Evolutionary conservation across 1,284 basidiomycete genomes (phyloP), one percentile per base, ranked within the genome.

Genomic region (Cryptococcus floricola): DNA sequence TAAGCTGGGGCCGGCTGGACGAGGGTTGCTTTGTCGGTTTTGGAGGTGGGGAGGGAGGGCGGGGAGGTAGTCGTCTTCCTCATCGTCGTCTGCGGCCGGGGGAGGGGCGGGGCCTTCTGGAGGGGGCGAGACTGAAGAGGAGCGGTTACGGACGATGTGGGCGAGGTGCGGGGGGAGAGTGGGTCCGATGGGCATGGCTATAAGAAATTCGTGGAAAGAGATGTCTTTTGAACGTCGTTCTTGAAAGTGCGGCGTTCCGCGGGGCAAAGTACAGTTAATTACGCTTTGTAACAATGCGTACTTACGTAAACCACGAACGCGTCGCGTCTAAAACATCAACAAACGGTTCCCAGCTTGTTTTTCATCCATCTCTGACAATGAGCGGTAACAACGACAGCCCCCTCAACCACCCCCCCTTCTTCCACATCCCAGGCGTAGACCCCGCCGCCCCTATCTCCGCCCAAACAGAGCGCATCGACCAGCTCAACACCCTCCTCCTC

Each of bases 381-480:
- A 27, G 38, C 25, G 41, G 23, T 19, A 14, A 12, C 13, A 25
- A 12, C n/a, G 34, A 50, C 39, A 66, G 69, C 52, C 66, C 69
- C 7, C 62, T 76, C 2, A 62, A 70, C 5, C 52, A 64, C 23
- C 69, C 70, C 2, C 76, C 76, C 2, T 77, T 76, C 65, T 74
- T 64, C 53, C 39, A 80, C 39, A 82, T 93, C 7, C 85, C 86
- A 6, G 89, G 89, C 0, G 82, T 93, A 50, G 87, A 91, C 66
- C 85, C 84, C 1, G 80, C 79, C 9, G 85, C 88, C 13, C 82
- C 91, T 27, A 81, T 88, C 87, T 93, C 80, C 39, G 64, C 68
- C 19, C 75, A 78, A 57, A 87, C 93, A 56, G 91, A 96, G 72
- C 91, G 94, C 77, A 90, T 96, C 59, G 93, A 97, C 76, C 93